phyloP scores from a whole-genome alignment of 257 asterid genomes.

The Oldenlandia corymbosa region DNA sequence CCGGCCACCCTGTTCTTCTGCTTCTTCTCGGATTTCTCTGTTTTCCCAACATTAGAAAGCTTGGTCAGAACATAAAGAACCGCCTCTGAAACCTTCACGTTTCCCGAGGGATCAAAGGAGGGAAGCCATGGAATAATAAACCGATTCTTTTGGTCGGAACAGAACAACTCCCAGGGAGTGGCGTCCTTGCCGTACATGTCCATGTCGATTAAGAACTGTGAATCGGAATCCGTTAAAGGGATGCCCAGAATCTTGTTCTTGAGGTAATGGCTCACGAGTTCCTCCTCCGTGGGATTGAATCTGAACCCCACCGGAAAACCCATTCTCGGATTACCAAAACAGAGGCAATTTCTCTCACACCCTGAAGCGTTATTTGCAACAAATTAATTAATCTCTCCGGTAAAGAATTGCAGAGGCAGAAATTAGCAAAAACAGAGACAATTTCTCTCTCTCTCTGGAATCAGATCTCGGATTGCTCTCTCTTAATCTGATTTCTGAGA shows the following conservation, averaged over 20 bases:
- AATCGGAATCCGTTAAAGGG: background rate
- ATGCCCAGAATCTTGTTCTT: background rate
- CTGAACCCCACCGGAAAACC: too few relatives aligned
- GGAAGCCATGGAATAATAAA: background rate
- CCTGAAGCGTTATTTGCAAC: too few relatives aligned
- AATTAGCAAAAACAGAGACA: too few relatives aligned
- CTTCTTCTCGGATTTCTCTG: background rate
- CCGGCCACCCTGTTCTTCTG: conserved; percentile 2
- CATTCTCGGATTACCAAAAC: too few relatives aligned
- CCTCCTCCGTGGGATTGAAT: background rate
- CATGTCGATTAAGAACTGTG: background rate
- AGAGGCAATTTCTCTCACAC: too few relatives aligned
- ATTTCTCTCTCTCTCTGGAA: too few relatives aligned
- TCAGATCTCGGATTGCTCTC: too few relatives aligned
- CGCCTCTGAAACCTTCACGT: background rate
- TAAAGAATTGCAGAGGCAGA: too few relatives aligned
- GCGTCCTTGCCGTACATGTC: background rate
- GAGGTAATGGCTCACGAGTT: too few relatives aligned
- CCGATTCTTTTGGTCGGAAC: background rate
- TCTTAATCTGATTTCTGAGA: too few relatives aligned
- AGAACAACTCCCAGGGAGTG: too few relatives aligned
- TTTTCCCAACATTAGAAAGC: background rate
- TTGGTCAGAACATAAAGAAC: background rate
- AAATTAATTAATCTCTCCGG: too few relatives aligned
- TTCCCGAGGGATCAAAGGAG: background rate